Evolutionary conservation across 1,139 yeast species (phyloP).

Genomic region (Scheffersomyces titani): DNA sequence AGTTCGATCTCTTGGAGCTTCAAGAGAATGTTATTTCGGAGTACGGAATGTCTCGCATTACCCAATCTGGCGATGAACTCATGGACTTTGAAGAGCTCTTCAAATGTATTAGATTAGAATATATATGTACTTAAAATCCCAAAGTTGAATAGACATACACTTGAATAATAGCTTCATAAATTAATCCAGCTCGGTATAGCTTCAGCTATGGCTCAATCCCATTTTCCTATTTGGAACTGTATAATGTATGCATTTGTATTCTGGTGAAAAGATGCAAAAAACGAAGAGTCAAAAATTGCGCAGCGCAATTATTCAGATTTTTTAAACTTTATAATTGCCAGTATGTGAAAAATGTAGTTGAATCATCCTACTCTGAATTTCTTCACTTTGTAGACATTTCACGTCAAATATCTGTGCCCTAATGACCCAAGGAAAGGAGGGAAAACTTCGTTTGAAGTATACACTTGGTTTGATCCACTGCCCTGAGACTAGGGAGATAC

Average conservation of each 20-base stretch:
- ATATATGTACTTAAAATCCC: too few species aligned
- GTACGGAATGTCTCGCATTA: not conserved
- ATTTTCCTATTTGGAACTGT: too few species aligned
- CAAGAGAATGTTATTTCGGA: not conserved
- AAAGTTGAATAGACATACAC: too few species aligned
- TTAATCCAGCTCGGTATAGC: too few species aligned
- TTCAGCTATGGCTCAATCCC: too few species aligned
- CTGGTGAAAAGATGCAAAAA: not conserved
- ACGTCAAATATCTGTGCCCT: not conserved
- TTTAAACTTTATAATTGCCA: too few species aligned
- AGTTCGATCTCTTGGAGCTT: constrained; percentile 6
- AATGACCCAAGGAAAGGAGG: not conserved
- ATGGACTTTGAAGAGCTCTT: constrained; percentile 13
- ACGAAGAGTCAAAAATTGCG: not conserved
- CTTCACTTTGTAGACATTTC: too few species aligned
- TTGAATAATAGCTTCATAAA: too few species aligned
- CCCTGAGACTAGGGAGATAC: constrained; percentile 30
- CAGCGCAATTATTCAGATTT: not conserved
- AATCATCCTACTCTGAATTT: too few species aligned
- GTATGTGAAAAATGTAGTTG: too few species aligned
- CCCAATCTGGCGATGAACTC: not conserved
- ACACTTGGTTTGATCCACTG: constrained; percentile 44
- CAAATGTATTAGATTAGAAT: constrained; percentile 10
- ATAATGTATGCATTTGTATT: too few species aligned
- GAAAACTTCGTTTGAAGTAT: constrained; percentile 18